Evolutionary conservation across 2,329 filamentous ascomycete genomes (phyloP), one percentile per base, ranked within the genome.

Genomic region (Whalleya microplaca): DNA sequence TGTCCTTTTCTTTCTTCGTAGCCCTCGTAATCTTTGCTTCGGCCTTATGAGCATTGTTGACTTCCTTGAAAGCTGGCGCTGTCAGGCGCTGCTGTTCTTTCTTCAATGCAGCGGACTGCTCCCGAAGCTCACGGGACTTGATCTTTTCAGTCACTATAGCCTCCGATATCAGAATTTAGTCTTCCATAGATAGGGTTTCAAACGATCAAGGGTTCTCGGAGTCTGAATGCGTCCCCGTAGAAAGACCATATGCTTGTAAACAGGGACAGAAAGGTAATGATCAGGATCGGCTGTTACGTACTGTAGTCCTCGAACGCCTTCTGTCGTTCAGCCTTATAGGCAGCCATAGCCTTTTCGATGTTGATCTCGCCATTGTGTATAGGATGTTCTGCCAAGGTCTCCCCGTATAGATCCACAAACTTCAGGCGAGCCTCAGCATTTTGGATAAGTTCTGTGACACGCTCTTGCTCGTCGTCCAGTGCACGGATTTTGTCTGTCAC

Each of bases 241-340:
- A n/a, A n/a, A n/a, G n/a, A n/a, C n/a, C n/a, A 27, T 27, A 9
- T 27, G 23, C 23, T 27, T 27, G 41, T 21, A 12, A 14, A 14
- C n/a, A 9, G 14, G 37, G n/a, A 21, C 8, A 37, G 7, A 18
- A 47, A 47, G 21, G 45, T 12, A 9, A 14, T 19, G n/a, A 3
- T 5, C 21, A 18, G 21, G 12, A 5, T 14, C 8, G 27, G 16
- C 10, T 16, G 29, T 4, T 20, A 47, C 45, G 16, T 48, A 48
- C 45, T 48, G 8, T 48, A 19, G 45, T 55, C 43, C 14, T 44
- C n/a, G n/a, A 79, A 80, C 2, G 74, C 71, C 59, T 71, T 75
- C 40, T 71, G 70, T 16, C 80, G 76, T 67, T 81, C 75, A 1
- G 62, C 32, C 37, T 72, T 72, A 66, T 82, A 83, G 2, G 67